Evolutionary conservation across 108 stramenopile species (phyloP).

Genomic region (Poteriospumella lacustris): DNA sequence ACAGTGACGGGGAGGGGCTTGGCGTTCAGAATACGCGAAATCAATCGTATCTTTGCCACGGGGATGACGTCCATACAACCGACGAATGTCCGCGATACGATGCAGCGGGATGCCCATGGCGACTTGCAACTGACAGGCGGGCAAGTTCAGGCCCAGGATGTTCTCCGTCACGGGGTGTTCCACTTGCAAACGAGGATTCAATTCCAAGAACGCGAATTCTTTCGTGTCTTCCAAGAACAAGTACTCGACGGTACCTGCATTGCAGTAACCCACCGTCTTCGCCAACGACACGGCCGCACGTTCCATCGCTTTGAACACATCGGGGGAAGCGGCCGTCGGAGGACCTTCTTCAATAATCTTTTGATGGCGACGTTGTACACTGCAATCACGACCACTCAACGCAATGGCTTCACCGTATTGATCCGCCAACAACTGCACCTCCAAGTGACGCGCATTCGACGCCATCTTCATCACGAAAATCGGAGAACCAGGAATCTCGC

Average conservation of each 20-base stretch:
- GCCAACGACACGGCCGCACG: conserved; percentile 87
- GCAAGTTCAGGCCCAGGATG: conserved; percentile 92
- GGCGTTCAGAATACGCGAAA: conserved; percentile 44
- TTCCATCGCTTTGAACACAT: conserved; percentile 93
- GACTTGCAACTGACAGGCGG: conserved; percentile 92
- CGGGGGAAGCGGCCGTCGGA: conserved; percentile 78
- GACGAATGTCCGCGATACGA: conserved; percentile 89
- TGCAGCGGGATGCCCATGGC: conserved; percentile 97
- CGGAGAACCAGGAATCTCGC: conserved; percentile 94
- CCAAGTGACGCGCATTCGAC: conserved; percentile 81
- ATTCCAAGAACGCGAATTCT: conserved; percentile 95
- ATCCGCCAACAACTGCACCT: conserved; percentile 96
- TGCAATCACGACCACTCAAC: conserved; percentile 97
- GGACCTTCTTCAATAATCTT: conserved; percentile 98
- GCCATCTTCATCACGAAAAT: conserved; percentile 90
- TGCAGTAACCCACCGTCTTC: conserved; percentile 93
- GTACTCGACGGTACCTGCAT: conserved; percentile 99
- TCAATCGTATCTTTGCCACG: conserved; percentile 68
- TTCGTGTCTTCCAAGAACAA: conserved; percentile 72
- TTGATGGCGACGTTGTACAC: conserved; percentile 95
- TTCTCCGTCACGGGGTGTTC: conserved; percentile 99
- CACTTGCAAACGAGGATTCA: conserved; percentile 93
- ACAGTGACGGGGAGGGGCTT: conserved; percentile 63
- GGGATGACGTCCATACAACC: conserved; percentile 73
- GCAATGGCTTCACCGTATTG: conserved; percentile 94